Evolutionary conservation across 2,329 filamentous ascomycete genomes (phyloP), one percentile per base, ranked within the genome.

Genomic region (Chlorencoelia australis): DNA sequence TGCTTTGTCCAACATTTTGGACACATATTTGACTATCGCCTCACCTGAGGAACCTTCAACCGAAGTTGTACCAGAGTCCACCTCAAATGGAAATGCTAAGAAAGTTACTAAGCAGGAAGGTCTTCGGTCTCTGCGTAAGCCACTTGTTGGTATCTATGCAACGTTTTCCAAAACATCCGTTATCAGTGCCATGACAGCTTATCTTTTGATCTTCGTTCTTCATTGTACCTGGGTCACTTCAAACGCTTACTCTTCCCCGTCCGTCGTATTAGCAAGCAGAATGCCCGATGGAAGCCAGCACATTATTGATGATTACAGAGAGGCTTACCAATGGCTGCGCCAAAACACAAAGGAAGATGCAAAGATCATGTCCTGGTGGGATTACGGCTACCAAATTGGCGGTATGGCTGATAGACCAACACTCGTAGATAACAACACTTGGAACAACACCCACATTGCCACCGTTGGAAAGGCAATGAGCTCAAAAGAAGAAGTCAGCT

Each of bases 301-400:
- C 64, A 98, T 98, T 59, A 98, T 98, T 54, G 91, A 98, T 57
- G 91, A 98, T 61, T 98, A 98, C 67, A 82, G 91, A 57, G 91
- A 98, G 71, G 91, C 91, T 2, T 98, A 98, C 66, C 94, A 98
- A 66, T 98, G 91, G 91, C 79, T 98, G 33, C 83, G 91, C 46
- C 91, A 98, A 63, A 98, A 98, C 68, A 98, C 93, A 7, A 73
- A 81, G 42, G 75, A 89, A 49, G 84, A 95, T 53, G 88, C 93
- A 57, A 98, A 96, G 73, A 82, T 98, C 58, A 96, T 96, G 89
- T 91, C 88, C 1, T 98, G 91, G 91, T 98, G 91, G 91, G 91
- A 98, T 60, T 98, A 98, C 56, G 91, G 91, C 48, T 98, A 98
- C 67, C 91, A 98, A 66, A 98, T 98, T 61, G 91, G 91, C 66